These are phyloP conservation scores for Ziziphus jujuba DNA, from an alignment of 306 rosid species.

Conservation along the genomic window DNA sequence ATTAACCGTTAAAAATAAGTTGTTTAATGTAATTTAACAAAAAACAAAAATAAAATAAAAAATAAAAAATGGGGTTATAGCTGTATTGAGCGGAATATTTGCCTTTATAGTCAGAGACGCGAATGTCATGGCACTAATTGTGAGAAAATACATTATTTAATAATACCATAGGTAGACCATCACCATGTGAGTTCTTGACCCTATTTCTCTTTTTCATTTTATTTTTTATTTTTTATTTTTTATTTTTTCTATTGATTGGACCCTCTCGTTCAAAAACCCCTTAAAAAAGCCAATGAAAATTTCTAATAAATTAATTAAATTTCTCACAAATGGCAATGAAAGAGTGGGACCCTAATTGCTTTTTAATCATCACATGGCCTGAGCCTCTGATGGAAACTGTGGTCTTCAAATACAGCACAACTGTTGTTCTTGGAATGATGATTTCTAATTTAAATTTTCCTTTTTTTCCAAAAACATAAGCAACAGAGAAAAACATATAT, in stretches of 20 bases:
- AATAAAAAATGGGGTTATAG: background rate
- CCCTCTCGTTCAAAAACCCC: background rate
- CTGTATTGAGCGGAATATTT: constrained; percentile 18
- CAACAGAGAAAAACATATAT: too few species aligned
- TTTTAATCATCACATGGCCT: too few species aligned
- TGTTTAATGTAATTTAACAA: background rate
- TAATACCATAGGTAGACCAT: constrained; percentile 3
- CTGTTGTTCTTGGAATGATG: too few species aligned
- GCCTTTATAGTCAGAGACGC: constrained; percentile 16
- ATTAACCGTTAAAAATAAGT: background rate
- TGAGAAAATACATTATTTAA: background rate
- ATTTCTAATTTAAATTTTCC: too few species aligned
- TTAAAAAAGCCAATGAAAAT: background rate
- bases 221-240: too few species aligned
- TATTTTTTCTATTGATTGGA: too few species aligned
- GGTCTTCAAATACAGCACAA: background rate
- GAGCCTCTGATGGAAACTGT: too few species aligned
- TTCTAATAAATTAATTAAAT: background rate
- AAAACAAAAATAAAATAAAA: too few species aligned
- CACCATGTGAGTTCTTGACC: constrained; percentile 31
- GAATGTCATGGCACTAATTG: constrained; percentile 55
- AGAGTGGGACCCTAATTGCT: background rate
- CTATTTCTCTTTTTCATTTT: too few species aligned
- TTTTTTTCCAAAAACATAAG: too few species aligned
- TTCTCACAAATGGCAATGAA: background rate